Evolutionary conservation across 164 flowering plant genomes (phyloP).

Genomic region (Vitis rotundifolia): DNA sequence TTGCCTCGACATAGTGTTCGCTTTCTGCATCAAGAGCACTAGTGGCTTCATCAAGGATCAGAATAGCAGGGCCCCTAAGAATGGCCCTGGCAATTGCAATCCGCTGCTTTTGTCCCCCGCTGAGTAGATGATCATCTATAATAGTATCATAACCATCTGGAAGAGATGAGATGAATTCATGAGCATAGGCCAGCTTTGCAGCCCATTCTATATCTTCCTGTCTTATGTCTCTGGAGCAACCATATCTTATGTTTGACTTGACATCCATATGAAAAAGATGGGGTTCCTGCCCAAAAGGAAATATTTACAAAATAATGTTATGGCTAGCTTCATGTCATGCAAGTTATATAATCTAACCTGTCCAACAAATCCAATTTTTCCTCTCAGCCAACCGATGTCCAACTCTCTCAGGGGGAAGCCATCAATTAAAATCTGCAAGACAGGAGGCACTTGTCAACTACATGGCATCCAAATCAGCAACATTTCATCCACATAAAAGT

Average conservation of each 20-base stretch:
- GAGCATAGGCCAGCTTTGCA: constrained; percentile 79
- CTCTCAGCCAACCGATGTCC: constrained; percentile 33
- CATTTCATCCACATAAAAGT: neutral
- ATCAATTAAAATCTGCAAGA: constrained; percentile 29
- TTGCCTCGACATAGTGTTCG: constrained; percentile 65
- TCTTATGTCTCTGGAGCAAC: constrained; percentile 22
- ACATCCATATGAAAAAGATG: constrained; percentile 29
- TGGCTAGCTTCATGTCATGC: neutral
- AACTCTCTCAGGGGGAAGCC: constrained; percentile 26
- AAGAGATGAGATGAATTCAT: constrained; percentile 68
- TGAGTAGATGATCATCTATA: constrained; percentile 73
- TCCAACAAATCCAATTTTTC: constrained; percentile 30
- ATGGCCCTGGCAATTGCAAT: constrained; percentile 86
- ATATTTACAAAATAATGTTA: neutral
- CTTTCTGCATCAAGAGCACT: constrained; percentile 86
- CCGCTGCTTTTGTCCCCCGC: constrained; percentile 88
- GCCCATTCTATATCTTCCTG: constrained; percentile 61
- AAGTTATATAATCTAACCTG: constrained; percentile 20
- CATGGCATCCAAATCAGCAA: neutral
- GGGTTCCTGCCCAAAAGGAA: constrained; percentile 26
- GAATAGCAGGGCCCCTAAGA: constrained; percentile 66
- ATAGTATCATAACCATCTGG: constrained; percentile 77
- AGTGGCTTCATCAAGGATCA: constrained; percentile 89
- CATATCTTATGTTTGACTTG: constrained; percentile 33
- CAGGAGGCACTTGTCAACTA: neutral